Conservation (phyloP, 2,329 filamentous ascomycete genomes). For the Sporothrix mexicana region DNA sequence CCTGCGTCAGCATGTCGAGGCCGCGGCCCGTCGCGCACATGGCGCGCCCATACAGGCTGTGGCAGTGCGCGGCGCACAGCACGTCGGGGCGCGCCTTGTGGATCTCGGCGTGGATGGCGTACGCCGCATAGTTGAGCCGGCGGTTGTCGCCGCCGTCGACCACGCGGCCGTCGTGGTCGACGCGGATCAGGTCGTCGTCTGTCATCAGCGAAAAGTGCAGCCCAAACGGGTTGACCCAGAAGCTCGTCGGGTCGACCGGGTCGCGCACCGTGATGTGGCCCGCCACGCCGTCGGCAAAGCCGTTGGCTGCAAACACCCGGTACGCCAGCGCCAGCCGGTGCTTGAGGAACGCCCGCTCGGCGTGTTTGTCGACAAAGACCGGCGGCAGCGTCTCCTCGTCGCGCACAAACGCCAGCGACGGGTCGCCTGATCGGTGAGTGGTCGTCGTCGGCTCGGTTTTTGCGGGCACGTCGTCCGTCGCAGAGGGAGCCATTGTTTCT, state of each 20-base stretch:
- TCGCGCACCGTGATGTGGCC: conserved; percentile 68
- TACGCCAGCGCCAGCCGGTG: conserved; percentile 60
- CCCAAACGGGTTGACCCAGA: conserved; percentile 69
- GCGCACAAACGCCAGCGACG: conserved; percentile 33
- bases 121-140: conserved; percentile 31
- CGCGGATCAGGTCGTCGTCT: conserved; percentile 68
- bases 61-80: conserved; percentile 59
- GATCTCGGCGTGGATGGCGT: conserved; percentile 49
- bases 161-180: conserved; percentile 63
- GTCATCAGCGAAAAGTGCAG: conserved; percentile 63
- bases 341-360: conserved; percentile 59
- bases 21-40: conserved; percentile 66
- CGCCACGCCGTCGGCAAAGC: conserved; percentile 65
- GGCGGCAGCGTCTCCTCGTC: conserved; percentile 35
- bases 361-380: conserved; percentile 39
- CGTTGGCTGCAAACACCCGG: conserved; percentile 61
- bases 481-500: conserved; percentile 34
- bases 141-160: conserved; percentile 59
- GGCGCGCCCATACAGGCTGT: conserved; percentile 58
- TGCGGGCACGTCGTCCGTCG: conserved; percentile 11
- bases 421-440: conserved; percentile 36
- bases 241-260: conserved; percentile 62
- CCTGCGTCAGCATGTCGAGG: conserved; percentile 69
- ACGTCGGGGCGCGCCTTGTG: conserved; percentile 61
- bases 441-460: not conserved